Conservation (phyloP, 169 alveolate species). For the Ichthyophthirius multifiliis region DNA sequence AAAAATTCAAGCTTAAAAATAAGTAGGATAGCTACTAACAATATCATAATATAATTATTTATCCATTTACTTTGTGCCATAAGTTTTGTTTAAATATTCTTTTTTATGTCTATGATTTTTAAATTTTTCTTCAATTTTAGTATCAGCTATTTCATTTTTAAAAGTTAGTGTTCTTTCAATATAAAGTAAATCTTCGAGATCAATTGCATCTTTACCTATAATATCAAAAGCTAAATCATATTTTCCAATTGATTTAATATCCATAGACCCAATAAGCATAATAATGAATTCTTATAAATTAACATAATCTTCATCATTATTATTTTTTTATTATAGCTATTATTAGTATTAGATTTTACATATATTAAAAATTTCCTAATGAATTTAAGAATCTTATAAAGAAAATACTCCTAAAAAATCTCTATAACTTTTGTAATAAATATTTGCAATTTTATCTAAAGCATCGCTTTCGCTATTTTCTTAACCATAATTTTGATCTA, state of each 20-base stretch:
- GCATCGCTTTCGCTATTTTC: no score
- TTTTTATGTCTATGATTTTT: not conserved
- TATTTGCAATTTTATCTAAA: not conserved
- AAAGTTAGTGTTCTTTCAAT: not conserved
- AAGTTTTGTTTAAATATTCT: not conserved
- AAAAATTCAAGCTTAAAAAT: constrained; percentile 3
- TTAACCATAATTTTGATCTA: no score
- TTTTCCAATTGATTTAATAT: not conserved
- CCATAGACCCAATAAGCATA: not conserved
- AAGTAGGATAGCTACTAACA: not conserved
- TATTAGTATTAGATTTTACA: no score
- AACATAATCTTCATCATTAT: no score
- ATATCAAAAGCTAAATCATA: not conserved
- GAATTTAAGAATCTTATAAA: not conserved
- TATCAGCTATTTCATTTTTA: not conserved
- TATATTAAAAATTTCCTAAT: not conserved
- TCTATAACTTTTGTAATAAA: not conserved
- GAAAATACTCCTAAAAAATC: not conserved
- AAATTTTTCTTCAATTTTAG: not conserved
- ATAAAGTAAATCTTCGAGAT: not conserved
- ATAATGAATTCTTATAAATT: not conserved
- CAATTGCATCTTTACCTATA: not conserved
- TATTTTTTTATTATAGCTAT: no score
- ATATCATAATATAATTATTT: not conserved
- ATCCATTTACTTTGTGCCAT: constrained; percentile 1